These are phyloP conservation scores for Camelina hispida DNA, from an alignment of 345 rosid genomes.

Conservation along the genomic window DNA sequence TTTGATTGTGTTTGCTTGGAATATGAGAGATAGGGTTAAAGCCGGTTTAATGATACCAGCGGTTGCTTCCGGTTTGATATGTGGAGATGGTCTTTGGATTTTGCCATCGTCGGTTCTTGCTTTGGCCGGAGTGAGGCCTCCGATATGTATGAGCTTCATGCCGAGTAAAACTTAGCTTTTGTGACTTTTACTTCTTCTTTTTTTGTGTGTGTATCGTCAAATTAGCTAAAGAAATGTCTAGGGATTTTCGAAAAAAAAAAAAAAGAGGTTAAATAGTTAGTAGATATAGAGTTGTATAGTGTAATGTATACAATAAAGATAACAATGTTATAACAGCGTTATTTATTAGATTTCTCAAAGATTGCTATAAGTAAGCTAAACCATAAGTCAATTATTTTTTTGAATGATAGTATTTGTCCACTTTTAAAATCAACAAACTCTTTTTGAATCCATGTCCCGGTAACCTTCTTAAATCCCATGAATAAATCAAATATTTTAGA, in stretches of 20 bases:
- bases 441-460: not conserved
- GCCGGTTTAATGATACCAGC: slow-evolving; percentile 47
- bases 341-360: too few relatives aligned
- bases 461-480: not conserved
- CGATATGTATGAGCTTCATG: slow-evolving; percentile 46
- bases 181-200: not conserved
- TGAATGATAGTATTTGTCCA: too few relatives aligned
- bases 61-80: slow-evolving; percentile 51
- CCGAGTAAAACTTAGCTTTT: slow-evolving; percentile 24
- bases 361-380: too few relatives aligned
- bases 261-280: not conserved
- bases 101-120: slow-evolving; percentile 52
- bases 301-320: not conserved
- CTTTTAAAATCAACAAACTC: too few relatives aligned
- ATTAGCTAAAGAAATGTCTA: slow-evolving; percentile 14
- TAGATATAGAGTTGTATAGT: not conserved
- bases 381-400: too few relatives aligned
- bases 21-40: slow-evolving; percentile 46
- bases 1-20: slow-evolving; percentile 56
- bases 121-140: slow-evolving; percentile 44
- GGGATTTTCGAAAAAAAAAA: not conserved
- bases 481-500: not conserved
- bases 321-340: too few relatives aligned
- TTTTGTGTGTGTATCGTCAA: slow-evolving; percentile 22
- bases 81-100: slow-evolving; percentile 53